A percentile compares a stretch with the other conserved stretches of the same genome.
These are phyloP conservation scores for Crucibulum parvulum DNA, from an alignment of 1,284 basidiomycete species.

Conservation along the genomic window DNA sequence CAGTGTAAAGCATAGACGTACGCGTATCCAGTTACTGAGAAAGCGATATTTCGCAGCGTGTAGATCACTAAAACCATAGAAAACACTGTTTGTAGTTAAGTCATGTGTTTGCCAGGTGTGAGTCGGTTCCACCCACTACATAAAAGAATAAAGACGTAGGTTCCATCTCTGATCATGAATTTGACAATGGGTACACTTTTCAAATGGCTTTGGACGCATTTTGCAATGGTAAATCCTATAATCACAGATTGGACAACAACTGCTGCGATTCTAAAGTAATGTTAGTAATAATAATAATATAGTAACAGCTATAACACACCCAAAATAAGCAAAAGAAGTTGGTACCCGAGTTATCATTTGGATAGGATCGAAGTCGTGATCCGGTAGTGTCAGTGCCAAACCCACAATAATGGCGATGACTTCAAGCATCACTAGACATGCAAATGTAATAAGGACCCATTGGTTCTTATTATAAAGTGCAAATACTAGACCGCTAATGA, in stretches of 20 bases:
- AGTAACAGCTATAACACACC: constrained; percentile 7
- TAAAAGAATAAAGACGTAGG: constrained; percentile 19
- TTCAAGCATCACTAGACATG: constrained; percentile 15
- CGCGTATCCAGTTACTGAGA: constrained; percentile 27
- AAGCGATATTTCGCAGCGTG: constrained; percentile 19
- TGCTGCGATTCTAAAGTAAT: constrained; percentile 15
- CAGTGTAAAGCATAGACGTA: constrained; percentile 13
- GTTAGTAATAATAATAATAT: background rate
- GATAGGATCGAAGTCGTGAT: constrained; percentile 9
- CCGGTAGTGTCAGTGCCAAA: constrained; percentile 13
- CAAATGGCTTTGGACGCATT: constrained; percentile 17
- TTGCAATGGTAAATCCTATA: constrained; percentile 17
- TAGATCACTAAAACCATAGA: constrained; percentile 22
- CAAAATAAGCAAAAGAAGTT: constrained; percentile 24
- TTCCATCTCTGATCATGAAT: constrained; percentile 26
- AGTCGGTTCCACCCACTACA: constrained; percentile 12
- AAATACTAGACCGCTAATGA: constrained; percentile 15
- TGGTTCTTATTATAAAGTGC: constrained; percentile 22
- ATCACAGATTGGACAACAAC: constrained; percentile 19
- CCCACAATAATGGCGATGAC: constrained; percentile 15
- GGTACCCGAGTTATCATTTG: constrained; percentile 18
- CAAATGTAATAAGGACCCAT: constrained; percentile 17
- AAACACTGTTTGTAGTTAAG: constrained; percentile 17
- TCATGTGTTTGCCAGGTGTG: background rate
- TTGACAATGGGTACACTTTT: constrained; percentile 21